Evolutionary conservation across 192 early-diverging fungal species (phyloP).

Genomic region (Diversispora eburnea): DNA sequence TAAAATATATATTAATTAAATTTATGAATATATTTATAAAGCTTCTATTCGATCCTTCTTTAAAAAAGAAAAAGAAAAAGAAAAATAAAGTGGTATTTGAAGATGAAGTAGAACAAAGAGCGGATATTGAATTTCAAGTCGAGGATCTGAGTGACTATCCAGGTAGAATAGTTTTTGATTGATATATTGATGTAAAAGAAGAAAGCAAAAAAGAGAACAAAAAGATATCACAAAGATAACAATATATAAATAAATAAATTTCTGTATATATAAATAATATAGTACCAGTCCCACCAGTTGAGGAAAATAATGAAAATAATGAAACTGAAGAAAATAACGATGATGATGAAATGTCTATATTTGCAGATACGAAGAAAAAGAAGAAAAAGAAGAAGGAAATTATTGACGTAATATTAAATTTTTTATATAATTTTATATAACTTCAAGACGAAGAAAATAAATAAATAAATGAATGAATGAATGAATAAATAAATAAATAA

Average conservation of each 20-base stretch:
- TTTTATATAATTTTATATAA: background rate
- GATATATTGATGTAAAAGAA: no score
- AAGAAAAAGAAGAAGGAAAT: slow-evolving; percentile 73
- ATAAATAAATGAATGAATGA: background rate
- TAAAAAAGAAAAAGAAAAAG: slow-evolving; percentile 67
- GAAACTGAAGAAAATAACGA: slow-evolving; percentile 37
- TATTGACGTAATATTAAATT: slow-evolving; percentile 23
- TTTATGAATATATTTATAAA: background rate
- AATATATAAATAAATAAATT: background rate
- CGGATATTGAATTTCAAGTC: slow-evolving; percentile 9
- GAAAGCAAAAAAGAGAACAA: no score
- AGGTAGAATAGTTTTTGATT: background rate
- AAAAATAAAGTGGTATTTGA: slow-evolving; percentile 55
- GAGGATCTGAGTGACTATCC: slow-evolving; percentile 10
- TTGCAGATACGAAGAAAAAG: slow-evolving; percentile 85
- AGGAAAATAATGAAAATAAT: background rate
- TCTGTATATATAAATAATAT: background rate
- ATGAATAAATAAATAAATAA: background rate
- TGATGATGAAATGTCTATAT: slow-evolving; percentile 61
- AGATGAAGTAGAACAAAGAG: slow-evolving; percentile 34
- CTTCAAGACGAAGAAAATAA: background rate
- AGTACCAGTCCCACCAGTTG: background rate
- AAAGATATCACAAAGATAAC: background rate
- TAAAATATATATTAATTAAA: slow-evolving; percentile 7
- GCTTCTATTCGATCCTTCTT: slow-evolving; percentile 22